These are phyloP conservation scores for Mucor saturninus DNA, from an alignment of 371 early-diverging fungal species.

Conservation along the genomic window DNA sequence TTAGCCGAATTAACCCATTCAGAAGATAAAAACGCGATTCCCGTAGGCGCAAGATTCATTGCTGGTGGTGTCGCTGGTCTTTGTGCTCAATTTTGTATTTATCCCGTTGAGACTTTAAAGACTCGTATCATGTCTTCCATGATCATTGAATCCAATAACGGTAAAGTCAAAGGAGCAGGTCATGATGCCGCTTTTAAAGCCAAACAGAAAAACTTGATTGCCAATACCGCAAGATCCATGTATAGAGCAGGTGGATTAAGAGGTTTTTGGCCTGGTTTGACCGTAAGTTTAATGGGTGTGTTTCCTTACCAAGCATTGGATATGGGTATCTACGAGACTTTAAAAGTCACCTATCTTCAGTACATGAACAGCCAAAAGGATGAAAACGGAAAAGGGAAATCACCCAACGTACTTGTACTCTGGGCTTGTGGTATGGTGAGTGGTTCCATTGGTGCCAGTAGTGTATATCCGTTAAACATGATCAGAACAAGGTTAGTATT, in stretches of 20 bases:
- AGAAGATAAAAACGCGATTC: constrained; percentile 60
- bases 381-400: constrained; percentile 32
- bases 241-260: constrained; percentile 64
- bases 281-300: constrained; percentile 70
- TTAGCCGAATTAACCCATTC: constrained; percentile 55
- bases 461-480: constrained; percentile 82
- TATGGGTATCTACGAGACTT: constrained; percentile 75
- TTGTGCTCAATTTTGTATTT: constrained; percentile 76
- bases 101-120: constrained; percentile 82
- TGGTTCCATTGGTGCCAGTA: constrained; percentile 72
- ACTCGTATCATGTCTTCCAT: constrained; percentile 73
- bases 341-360: constrained; percentile 72
- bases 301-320: constrained; percentile 87
- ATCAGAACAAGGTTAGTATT: constrained; percentile 73
- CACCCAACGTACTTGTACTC: constrained; percentile 56
- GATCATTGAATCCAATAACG: constrained; percentile 13
- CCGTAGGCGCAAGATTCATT: constrained; percentile 69
- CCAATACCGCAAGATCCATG: constrained; percentile 61
- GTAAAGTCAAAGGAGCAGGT: background rate
- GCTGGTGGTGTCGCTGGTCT: constrained; percentile 87
- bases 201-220: constrained; percentile 33
- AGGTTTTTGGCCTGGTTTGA: constrained; percentile 78
- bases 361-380: constrained; percentile 49
- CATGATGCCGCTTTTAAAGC: constrained; percentile 4
- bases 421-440: constrained; percentile 78